phyloP scores from a whole-genome alignment of 1,139 yeast genomes.

The Yamadazyma kanchanaburiensis region DNA sequence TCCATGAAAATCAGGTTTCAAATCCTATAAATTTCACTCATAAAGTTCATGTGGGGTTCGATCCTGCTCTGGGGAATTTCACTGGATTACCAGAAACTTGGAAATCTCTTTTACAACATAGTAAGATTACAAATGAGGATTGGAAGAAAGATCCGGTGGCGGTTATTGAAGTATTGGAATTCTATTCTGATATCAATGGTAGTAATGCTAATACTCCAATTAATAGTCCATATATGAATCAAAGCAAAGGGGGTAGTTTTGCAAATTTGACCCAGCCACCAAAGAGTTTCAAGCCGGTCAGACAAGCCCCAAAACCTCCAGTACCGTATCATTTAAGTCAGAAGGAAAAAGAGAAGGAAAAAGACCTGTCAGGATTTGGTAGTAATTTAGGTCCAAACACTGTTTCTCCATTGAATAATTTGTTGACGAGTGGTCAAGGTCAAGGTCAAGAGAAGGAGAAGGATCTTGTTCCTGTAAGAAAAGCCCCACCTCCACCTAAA shows the following conservation, averaged over 20 bases:
- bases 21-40: slow-evolving; percentile 78
- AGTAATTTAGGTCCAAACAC: too few species aligned
- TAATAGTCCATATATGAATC: slow-evolving; percentile 17
- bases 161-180: slow-evolving; percentile 88
- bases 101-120: slow-evolving; percentile 70
- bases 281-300: slow-evolving; percentile 27
- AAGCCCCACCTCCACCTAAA: slow-evolving; percentile 55
- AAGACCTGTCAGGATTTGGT: too few species aligned
- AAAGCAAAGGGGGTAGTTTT: slow-evolving; percentile 6
- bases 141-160: slow-evolving; percentile 84
- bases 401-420: slow-evolving; percentile 34
- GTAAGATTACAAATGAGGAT: slow-evolving; percentile 78
- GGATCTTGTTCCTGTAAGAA: slow-evolving; percentile 46
- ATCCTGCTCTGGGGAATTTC: slow-evolving; percentile 66
- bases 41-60: slow-evolving; percentile 62
- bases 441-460: slow-evolving; percentile 3
- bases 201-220: slow-evolving; percentile 30
- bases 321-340: slow-evolving; percentile 39
- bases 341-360: too few species aligned
- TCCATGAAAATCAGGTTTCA: slow-evolving; percentile 48
- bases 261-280: slow-evolving; percentile 15
- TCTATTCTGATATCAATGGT: slow-evolving; percentile 55
- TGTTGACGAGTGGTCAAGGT: slow-evolving; percentile 30
- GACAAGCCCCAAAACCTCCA: slow-evolving; percentile 47
- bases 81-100: slow-evolving; percentile 80